Conservation (phyloP, 441 rosid species). For the Geranium incanum region DNA sequence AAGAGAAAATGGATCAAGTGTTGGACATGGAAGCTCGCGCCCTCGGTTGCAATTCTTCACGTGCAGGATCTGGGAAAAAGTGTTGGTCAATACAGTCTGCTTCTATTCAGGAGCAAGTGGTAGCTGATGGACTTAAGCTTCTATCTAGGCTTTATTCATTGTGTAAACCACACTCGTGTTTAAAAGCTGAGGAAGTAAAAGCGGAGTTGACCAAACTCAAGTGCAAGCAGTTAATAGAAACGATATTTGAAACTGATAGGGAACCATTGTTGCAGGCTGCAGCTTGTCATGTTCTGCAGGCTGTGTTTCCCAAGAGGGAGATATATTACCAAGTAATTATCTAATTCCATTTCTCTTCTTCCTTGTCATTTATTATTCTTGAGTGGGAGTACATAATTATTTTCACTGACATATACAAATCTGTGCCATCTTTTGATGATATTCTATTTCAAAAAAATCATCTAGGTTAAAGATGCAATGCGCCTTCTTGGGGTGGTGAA, state of each 20-base stretch:
- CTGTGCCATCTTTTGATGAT: slow-evolving; percentile 17
- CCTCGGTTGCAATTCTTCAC: slow-evolving; percentile 72
- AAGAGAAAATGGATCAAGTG: slow-evolving; percentile 93
- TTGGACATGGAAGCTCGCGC: slow-evolving; percentile 96
- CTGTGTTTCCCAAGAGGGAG: slow-evolving; percentile 80
- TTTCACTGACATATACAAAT: not conserved
- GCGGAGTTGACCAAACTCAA: slow-evolving; percentile 54
- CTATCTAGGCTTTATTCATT: slow-evolving; percentile 65
- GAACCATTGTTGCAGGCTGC: slow-evolving; percentile 89
- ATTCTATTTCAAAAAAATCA: slow-evolving; percentile 20
- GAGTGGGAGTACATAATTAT: not conserved
- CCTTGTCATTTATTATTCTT: slow-evolving; percentile 6
- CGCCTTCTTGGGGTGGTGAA: slow-evolving; percentile 97
- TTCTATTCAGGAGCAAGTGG: slow-evolving; percentile 83
- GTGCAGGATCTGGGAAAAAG: slow-evolving; percentile 67
- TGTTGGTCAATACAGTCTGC: slow-evolving; percentile 61
- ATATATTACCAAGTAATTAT: slow-evolving; percentile 71
- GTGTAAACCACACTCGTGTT: slow-evolving; percentile 42
- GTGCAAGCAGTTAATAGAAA: slow-evolving; percentile 79
- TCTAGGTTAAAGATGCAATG: slow-evolving; percentile 86
- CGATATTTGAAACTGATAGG: slow-evolving; percentile 86
- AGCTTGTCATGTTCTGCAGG: slow-evolving; percentile 85
- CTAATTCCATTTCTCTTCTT: slow-evolving; percentile 8
- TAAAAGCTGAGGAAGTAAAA: slow-evolving; percentile 42
- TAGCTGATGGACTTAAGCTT: slow-evolving; percentile 92